A percentile compares a stretch with the other conserved stretches of the same genome.
Conservation (phyloP, 495 filamentous ascomycete genomes). For the Tuber brumale region DNA sequence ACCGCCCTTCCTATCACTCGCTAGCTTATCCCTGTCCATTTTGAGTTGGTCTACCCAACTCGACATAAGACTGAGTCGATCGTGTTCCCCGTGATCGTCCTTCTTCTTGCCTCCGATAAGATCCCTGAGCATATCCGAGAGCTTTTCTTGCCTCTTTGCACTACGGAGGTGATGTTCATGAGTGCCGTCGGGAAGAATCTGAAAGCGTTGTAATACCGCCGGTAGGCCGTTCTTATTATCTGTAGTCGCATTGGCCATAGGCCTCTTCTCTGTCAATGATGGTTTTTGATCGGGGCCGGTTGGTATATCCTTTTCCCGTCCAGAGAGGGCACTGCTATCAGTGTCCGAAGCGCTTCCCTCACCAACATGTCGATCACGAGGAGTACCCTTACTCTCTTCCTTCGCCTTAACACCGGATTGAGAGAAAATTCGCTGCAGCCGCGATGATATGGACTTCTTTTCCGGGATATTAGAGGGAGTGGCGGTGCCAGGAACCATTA, state of each 20-base stretch:
- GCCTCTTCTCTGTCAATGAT: conserved; percentile 27
- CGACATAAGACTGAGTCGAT: conserved; percentile 79
- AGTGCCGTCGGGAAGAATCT: conserved; percentile 55
- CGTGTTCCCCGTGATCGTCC: conserved; percentile 68
- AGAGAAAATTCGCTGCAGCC: conserved; percentile 40
- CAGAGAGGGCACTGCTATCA: conserved; percentile 30
- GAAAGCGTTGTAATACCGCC: conserved; percentile 53
- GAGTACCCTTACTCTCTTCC: conserved; percentile 22
- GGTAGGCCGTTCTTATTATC: conserved; percentile 22
- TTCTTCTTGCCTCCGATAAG: conserved; percentile 69
- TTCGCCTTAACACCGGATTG: conserved; percentile 28
- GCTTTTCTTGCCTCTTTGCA: conserved; percentile 85
- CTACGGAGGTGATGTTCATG: conserved; percentile 85
- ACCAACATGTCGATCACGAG: conserved; percentile 20
- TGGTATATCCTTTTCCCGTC: conserved; percentile 24
- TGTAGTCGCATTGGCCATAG: conserved; percentile 23
- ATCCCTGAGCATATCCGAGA: conserved; percentile 82
- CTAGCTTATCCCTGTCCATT: conserved; percentile 68
- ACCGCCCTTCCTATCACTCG: conserved; percentile 67
- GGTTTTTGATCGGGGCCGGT: conserved; percentile 35
- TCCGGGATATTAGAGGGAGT: conserved; percentile 26
- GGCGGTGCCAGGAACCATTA: conserved; percentile 21
- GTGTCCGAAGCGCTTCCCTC: conserved; percentile 39
- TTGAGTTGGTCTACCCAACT: conserved; percentile 93
- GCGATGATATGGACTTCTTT: conserved; percentile 41